Conservation (phyloP, 2,329 filamentous ascomycete species). For the Trichothecium roseum region DNA sequence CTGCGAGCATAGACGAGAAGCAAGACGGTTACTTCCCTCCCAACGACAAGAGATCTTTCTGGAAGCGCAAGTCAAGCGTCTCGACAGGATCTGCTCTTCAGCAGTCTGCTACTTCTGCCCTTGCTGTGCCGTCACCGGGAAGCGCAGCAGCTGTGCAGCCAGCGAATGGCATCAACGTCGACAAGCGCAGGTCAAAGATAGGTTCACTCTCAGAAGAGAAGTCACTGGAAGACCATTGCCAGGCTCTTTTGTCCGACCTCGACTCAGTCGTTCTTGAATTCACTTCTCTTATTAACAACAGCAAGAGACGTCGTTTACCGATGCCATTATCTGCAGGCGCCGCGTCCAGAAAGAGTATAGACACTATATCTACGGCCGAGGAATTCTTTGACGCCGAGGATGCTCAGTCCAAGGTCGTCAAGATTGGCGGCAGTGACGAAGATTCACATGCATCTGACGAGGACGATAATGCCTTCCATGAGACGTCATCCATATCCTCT, state of each 20-base stretch:
- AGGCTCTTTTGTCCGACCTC: slow-evolving; percentile 73
- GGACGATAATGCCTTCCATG: slow-evolving; percentile 42
- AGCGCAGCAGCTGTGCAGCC: slow-evolving; percentile 18
- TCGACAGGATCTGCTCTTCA: slow-evolving; percentile 29
- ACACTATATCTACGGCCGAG: slow-evolving; percentile 66
- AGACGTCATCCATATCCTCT: slow-evolving; percentile 49
- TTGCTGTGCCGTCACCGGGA: slow-evolving; percentile 32
- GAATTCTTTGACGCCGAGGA: slow-evolving; percentile 92
- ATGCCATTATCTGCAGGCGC: slow-evolving; percentile 36
- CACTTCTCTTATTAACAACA: slow-evolving; percentile 63
- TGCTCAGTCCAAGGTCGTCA: slow-evolving; percentile 50
- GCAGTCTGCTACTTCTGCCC: slow-evolving; percentile 24
- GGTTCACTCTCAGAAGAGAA: slow-evolving; percentile 41
- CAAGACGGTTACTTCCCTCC: slow-evolving; percentile 43
- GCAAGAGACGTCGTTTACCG: slow-evolving; percentile 62
- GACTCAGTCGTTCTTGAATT: slow-evolving; percentile 80
- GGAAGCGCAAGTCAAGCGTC: slow-evolving; percentile 75
- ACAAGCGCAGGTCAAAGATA: slow-evolving; percentile 22
- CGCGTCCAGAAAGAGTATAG: slow-evolving; percentile 54
- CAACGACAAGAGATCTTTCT: slow-evolving; percentile 65
- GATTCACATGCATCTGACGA: slow-evolving; percentile 47
- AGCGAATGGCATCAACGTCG: slow-evolving; percentile 18
- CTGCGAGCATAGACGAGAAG: slow-evolving; percentile 37
- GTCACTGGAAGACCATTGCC: slow-evolving; percentile 70
- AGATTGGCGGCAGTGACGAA: slow-evolving; percentile 62